Evolutionary conservation across 148 eudicot species (phyloP).

Genomic region (Dianthus caryophyllus): DNA sequence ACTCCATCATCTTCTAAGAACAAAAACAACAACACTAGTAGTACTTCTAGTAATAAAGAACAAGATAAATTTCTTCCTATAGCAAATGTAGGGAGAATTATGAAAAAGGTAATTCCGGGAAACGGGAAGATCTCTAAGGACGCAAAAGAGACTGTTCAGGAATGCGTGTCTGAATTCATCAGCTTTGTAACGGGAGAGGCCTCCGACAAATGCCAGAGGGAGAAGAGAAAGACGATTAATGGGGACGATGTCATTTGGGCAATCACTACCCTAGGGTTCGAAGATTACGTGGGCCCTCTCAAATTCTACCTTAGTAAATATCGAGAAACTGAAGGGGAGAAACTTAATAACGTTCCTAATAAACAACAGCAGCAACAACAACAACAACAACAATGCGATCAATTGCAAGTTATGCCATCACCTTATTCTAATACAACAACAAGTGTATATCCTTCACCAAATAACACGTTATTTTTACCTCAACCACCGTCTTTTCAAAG

Average conservation of each 20-base stretch:
- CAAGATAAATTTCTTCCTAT: conserved; percentile 67
- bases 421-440: conserved; percentile 22
- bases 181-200: conserved; percentile 77
- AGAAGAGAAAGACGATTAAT: conserved; percentile 70
- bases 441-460: conserved; percentile 39
- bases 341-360: conserved; percentile 53
- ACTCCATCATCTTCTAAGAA: conserved; percentile 33
- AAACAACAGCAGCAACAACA: conserved; percentile 40
- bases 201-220: conserved; percentile 71
- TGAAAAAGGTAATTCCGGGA: conserved; percentile 62
- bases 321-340: conserved; percentile 64
- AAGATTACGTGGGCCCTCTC: conserved; percentile 60
- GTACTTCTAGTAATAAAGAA: conserved; percentile 34
- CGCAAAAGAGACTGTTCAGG: conserved; percentile 70
- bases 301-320: conserved; percentile 49
- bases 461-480: conserved; percentile 24
- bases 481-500: conserved; percentile 36
- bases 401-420: conserved; percentile 11
- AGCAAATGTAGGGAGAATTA: conserved; percentile 71
- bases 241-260: conserved; percentile 79
- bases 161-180: conserved; percentile 77
- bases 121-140: conserved; percentile 69
- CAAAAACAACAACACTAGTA: conserved; percentile 25
- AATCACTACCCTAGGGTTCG: conserved; percentile 59
- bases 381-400: conserved; percentile 34